Evolutionary conservation across 164 flowering plant species (phyloP).

Genomic region (Liriodendron chinense): DNA sequence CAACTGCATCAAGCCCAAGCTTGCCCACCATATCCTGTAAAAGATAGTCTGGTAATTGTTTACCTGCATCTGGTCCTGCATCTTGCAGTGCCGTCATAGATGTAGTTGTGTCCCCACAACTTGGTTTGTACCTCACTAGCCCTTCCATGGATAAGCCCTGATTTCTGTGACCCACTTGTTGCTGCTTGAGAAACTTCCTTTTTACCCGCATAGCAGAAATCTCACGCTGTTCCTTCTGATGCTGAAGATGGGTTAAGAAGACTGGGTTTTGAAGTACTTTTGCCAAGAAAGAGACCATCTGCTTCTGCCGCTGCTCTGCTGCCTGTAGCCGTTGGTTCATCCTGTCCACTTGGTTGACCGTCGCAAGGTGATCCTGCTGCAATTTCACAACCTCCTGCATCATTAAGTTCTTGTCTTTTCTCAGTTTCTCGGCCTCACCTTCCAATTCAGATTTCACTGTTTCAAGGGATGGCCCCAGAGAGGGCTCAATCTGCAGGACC

Average conservation of each 20-base stretch:
- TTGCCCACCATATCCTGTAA: constrained; percentile 30
- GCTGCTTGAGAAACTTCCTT: constrained; percentile 59
- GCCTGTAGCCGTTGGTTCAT: constrained; percentile 58
- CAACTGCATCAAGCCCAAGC: constrained; percentile 22
- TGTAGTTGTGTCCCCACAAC: constrained; percentile 10
- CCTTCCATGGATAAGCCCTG: constrained; percentile 30
- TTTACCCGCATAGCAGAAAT: constrained; percentile 41
- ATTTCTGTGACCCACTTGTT: constrained; percentile 17
- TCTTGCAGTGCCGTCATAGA: constrained; percentile 14
- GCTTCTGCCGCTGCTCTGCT: constrained; percentile 77
- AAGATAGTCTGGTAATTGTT: constrained; percentile 23
- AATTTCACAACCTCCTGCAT: constrained; percentile 65
- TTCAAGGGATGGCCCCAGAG: constrained; percentile 30
- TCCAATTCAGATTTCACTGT: constrained; percentile 34
- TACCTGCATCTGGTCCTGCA: constrained; percentile 17
- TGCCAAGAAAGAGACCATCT: constrained; percentile 73
- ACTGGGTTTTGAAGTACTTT: constrained; percentile 66
- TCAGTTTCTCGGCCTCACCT: constrained; percentile 54
- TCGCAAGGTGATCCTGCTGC: constrained; percentile 64
- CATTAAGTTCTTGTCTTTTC: constrained; percentile 48
- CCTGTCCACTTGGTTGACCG: constrained; percentile 43
- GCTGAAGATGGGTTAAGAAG: constrained; percentile 46
- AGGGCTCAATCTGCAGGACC: constrained; percentile 37
- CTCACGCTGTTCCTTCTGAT: constrained; percentile 36
- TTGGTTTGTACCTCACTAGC: constrained; percentile 39